phyloP scores from a whole-genome alignment of 139 green algal genomes.

The Marvania coccoides region DNA sequence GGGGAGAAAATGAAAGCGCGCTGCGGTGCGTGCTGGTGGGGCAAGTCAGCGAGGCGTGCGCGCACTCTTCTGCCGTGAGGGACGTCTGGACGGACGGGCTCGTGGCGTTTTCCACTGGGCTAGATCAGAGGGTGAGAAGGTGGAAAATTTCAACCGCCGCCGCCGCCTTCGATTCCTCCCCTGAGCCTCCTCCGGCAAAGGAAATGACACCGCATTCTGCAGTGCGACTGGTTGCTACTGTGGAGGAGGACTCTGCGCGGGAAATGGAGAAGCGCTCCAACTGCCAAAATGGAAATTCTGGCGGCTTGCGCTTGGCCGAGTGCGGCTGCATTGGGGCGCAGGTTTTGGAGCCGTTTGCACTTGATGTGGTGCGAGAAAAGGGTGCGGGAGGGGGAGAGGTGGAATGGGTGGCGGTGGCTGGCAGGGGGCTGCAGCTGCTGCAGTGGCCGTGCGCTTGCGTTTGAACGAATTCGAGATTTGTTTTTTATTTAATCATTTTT shows the following conservation, averaged over 20 bases:
- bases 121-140: constrained; percentile 35
- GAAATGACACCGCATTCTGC: too few relatives aligned
- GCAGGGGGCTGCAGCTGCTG: constrained; percentile 2
- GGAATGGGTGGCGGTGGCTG: neutral
- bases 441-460: neutral
- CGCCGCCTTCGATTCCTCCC: too few relatives aligned
- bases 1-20: too few relatives aligned
- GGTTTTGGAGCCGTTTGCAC: neutral
- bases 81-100: constrained; percentile 13
- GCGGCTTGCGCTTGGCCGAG: too few relatives aligned
- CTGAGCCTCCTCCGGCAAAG: too few relatives aligned
- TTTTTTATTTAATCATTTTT: neutral
- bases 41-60: constrained; percentile 4
- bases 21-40: neutral
- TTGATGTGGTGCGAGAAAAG: neutral
- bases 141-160: constrained; percentile 20
- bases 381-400: neutral
- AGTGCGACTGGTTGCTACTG: too few relatives aligned
- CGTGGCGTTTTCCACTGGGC: constrained; percentile 10
- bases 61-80: constrained; percentile 31
- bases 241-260: too few relatives aligned
- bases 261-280: too few relatives aligned
- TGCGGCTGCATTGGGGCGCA: neutral
- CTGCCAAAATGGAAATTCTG: too few relatives aligned
- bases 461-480: neutral